A percentile compares a stretch with the other conserved stretches of the same genome.
phyloP scores from a whole-genome alignment of 2,329 filamentous ascomycete species.

The Claviceps humidiphila region DNA sequence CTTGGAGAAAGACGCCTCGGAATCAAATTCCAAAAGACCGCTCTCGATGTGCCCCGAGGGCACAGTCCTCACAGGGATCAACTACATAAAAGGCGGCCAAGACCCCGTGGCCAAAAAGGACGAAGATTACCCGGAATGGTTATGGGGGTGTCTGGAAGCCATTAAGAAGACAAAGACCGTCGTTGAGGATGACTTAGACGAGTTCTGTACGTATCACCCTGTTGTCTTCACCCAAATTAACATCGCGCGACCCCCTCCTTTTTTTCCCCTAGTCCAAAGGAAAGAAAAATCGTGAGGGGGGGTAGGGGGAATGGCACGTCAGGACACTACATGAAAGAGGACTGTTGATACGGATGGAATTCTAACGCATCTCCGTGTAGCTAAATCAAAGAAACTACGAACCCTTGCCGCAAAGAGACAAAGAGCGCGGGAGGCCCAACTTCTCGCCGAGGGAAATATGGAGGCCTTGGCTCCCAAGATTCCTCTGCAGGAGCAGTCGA shows the following conservation, averaged over 20 bases:
- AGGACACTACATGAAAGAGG: too few relatives aligned
- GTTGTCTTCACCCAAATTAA: too few relatives aligned
- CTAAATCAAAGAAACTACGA: constrained; percentile 76
- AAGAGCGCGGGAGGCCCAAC: constrained; percentile 39
- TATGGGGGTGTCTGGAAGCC: constrained; percentile 60
- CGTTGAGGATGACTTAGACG: constrained; percentile 49
- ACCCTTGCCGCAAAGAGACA: constrained; percentile 54
- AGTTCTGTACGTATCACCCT: constrained; percentile 54
- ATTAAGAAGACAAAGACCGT: constrained; percentile 40
- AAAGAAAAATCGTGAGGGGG: neutral
- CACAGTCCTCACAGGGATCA: constrained; percentile 58
- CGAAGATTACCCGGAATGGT: constrained; percentile 65
- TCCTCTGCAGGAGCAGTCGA: constrained; percentile 62
- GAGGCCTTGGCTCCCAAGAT: constrained; percentile 54
- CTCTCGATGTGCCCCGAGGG: constrained; percentile 50
- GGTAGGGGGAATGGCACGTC: neutral
- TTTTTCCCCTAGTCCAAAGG: too few relatives aligned
- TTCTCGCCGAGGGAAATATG: constrained; percentile 53
- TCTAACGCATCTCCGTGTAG: constrained; percentile 25
- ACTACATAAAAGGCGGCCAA: constrained; percentile 59
- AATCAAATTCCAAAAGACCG: constrained; percentile 17
- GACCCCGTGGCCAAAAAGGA: constrained; percentile 66
- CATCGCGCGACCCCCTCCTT: too few relatives aligned
- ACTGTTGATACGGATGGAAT: too few relatives aligned
- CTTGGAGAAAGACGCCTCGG: constrained; percentile 17